Evolutionary conservation across 345 rosid genomes (phyloP).

Genomic region (Erucastrum elatum): DNA sequence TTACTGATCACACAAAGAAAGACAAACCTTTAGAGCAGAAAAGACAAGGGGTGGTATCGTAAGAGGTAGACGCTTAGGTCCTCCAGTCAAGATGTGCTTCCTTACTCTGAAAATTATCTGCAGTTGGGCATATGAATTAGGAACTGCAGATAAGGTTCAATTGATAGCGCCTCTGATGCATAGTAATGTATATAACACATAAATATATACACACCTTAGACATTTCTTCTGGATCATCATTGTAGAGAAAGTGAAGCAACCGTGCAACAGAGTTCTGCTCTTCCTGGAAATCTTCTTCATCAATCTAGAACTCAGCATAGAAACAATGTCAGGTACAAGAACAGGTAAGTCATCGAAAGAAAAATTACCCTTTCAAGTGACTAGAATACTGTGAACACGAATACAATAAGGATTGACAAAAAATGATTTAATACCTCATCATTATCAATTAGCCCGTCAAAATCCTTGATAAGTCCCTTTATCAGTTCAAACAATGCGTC

Average conservation of each 20-base stretch:
- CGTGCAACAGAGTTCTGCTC: constrained; percentile 95
- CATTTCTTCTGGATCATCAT: constrained; percentile 94
- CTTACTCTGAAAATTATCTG: constrained; percentile 77
- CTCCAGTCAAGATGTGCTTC: constrained; percentile 85
- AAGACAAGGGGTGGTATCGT: constrained; percentile 92
- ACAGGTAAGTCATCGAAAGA: constrained; percentile 3
- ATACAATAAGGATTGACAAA: constrained; percentile 15
- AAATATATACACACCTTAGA: constrained; percentile 36
- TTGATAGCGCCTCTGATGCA: not conserved
- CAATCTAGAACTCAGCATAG: constrained; percentile 51
- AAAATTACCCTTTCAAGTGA: not conserved
- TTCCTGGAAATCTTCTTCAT: constrained; percentile 97
- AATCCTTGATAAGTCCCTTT: constrained; percentile 87
- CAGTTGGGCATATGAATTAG: constrained; percentile 35
- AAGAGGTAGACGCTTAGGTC: constrained; percentile 79
- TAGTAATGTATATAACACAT: not conserved
- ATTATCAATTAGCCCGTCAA: constrained; percentile 53
- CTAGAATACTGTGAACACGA: constrained; percentile 17
- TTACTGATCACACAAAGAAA: constrained; percentile 19
- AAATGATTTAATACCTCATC: constrained; percentile 58
- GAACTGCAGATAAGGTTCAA: constrained; percentile 9
- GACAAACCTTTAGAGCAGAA: constrained; percentile 79
- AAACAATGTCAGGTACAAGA: constrained; percentile 2
- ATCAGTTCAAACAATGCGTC: constrained; percentile 85
- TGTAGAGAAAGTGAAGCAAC: constrained; percentile 76